phyloP scores from a whole-genome alignment of 805 yeast species.

The Lipomyces yamadae region DNA sequence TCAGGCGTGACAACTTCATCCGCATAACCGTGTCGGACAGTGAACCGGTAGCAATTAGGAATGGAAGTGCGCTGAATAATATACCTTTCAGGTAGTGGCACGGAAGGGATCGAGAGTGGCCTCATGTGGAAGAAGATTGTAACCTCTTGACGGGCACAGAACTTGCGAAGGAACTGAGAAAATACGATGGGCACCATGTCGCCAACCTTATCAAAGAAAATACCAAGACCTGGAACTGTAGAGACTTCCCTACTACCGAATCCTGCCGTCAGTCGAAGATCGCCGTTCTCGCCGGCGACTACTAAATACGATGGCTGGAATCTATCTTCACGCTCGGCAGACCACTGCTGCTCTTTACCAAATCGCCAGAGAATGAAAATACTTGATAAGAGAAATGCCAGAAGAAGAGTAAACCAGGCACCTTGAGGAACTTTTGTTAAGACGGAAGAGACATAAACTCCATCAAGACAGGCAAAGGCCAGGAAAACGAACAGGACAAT shows the following conservation, averaged over 20 bases:
- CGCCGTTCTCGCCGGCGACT: not conserved
- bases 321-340: slow-evolving; percentile 3
- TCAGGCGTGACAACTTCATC: slow-evolving; percentile 24
- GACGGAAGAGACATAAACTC: slow-evolving; percentile 53
- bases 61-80: slow-evolving; percentile 21
- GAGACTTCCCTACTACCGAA: slow-evolving; percentile 13
- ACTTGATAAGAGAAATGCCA: slow-evolving; percentile 9
- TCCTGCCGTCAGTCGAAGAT: not conserved
- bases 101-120: slow-evolving; percentile 21
- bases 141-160: slow-evolving; percentile 24
- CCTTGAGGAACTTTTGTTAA: slow-evolving; percentile 59
- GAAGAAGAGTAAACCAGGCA: slow-evolving; percentile 65
- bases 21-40: slow-evolving; percentile 27
- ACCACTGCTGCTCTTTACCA: slow-evolving; percentile 26
- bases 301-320: too few species aligned
- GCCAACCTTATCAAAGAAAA: slow-evolving; percentile 20
- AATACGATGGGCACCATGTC: slow-evolving; percentile 21
- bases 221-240: slow-evolving; percentile 1
- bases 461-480: slow-evolving; percentile 41
- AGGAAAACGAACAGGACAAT: slow-evolving; percentile 48
- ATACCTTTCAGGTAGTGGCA: slow-evolving; percentile 19
- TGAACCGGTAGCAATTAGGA: slow-evolving; percentile 23
- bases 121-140: slow-evolving; percentile 25
- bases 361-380: slow-evolving; percentile 14
- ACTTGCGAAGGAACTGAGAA: slow-evolving; percentile 23